Evolutionary conservation across 208 protist species (phyloP).

Genomic region (Crithidia acanthocephali): DNA sequence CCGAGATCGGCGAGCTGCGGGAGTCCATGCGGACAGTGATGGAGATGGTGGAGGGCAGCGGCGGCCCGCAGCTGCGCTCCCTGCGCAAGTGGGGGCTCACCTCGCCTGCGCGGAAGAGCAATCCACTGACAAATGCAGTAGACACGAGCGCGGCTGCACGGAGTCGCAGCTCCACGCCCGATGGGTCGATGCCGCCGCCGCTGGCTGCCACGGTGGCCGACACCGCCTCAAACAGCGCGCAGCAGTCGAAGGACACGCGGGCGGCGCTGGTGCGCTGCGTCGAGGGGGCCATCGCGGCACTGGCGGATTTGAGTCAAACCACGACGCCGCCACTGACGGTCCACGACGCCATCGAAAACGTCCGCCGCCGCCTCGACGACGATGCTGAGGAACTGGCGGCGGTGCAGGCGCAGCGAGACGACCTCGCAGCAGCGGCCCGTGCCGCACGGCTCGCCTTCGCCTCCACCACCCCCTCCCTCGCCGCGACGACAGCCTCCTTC

Average conservation of each 20-base stretch:
- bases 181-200: neutral
- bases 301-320: neutral
- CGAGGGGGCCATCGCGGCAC: neutral
- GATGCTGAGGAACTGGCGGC: conserved; percentile 4
- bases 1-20: conserved; percentile 23
- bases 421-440: conserved; percentile 14
- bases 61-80: conserved; percentile 1
- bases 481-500: neutral
- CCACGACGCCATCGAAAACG: neutral
- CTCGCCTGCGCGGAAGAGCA: neutral
- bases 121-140: neutral
- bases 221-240: neutral
- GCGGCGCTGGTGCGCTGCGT: conserved; percentile 8
- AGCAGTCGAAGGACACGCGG: conserved; percentile 12
- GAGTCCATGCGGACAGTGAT: conserved; percentile 23
- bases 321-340: conserved; percentile 10
- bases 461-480: conserved; percentile 9
- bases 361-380: conserved; percentile 9
- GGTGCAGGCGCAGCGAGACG: conserved; percentile 26
- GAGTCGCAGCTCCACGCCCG: neutral
- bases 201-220: neutral
- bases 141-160: neutral
- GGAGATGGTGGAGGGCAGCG: conserved; percentile 13
- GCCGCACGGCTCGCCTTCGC: conserved; percentile 7
- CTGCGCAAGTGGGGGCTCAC: conserved; percentile 10